phyloP scores from a whole-genome alignment of 371 early-diverging fungal species.

The Rhizopus arrhizus region DNA sequence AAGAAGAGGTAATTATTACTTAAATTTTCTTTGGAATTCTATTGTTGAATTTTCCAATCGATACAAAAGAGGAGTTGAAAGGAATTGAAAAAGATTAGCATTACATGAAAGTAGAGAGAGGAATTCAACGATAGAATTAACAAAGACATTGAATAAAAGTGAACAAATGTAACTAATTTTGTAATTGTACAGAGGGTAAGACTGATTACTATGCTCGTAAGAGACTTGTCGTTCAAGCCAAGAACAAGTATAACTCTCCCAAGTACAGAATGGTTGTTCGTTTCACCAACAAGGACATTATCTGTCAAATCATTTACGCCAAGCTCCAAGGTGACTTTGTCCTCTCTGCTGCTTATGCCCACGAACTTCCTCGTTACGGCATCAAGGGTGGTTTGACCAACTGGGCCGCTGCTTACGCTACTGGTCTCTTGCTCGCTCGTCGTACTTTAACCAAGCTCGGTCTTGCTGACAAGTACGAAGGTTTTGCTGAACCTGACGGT shows the following conservation, averaged over 20 bases:
- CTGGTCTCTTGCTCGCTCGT: constrained; percentile 98
- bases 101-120: too few species aligned
- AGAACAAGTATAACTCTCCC: constrained; percentile 99
- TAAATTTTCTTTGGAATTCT: too few species aligned
- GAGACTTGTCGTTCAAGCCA: constrained; percentile 98
- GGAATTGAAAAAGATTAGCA: too few species aligned
- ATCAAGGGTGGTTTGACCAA: constrained; percentile 99
- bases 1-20: constrained; percentile 75
- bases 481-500: constrained; percentile 95
- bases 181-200: constrained; percentile 89
- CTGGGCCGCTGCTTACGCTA: constrained; percentile 99
- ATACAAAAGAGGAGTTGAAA: too few species aligned
- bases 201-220: constrained; percentile 99
- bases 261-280: constrained; percentile 99
- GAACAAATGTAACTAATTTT: background rate
- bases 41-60: too few species aligned
- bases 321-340: constrained; percentile 99
- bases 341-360: constrained; percentile 97
- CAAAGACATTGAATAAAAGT: too few species aligned
- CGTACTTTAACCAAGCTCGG: constrained; percentile 96
- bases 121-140: too few species aligned
- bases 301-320: constrained; percentile 98
- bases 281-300: constrained; percentile 99
- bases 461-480: constrained; percentile 94
- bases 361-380: constrained; percentile 98